phyloP scores from a whole-genome alignment of 2,329 filamentous ascomycete species.

The Clonostachys rosea region DNA sequence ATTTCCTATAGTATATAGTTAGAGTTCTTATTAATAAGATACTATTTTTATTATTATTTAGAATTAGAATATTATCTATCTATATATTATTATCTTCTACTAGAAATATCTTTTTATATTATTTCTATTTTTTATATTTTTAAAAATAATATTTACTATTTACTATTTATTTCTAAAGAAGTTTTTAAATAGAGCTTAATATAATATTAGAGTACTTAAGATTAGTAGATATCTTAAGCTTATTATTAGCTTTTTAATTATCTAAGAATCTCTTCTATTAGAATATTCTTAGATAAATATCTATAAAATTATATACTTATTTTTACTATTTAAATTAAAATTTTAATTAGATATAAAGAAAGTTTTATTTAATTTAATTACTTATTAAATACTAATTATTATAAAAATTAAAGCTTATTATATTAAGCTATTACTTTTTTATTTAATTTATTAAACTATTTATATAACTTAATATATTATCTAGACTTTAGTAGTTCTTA shows the following conservation, averaged over 20 bases:
- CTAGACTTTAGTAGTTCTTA: too few relatives aligned
- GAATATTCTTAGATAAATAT: not conserved
- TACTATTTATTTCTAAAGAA: not conserved
- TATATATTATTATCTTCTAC: too few relatives aligned
- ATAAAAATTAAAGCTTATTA: not conserved
- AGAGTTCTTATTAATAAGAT: not conserved
- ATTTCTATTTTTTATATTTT: not conserved
- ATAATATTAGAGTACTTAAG: not conserved
- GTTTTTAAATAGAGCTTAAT: not conserved
- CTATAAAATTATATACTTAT: not conserved
- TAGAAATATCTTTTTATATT: too few relatives aligned
- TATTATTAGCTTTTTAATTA: not conserved
- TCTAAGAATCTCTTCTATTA: not conserved
- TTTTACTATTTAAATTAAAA: not conserved
- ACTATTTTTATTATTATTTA: not conserved
- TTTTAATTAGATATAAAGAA: not conserved
- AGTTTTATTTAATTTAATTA: not conserved
- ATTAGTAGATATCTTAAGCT: not conserved
- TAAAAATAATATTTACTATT: not conserved
- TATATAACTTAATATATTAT: too few relatives aligned
- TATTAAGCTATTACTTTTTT: not conserved
- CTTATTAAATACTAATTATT: not conserved
- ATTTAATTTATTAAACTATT: not conserved
- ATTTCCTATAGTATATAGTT: not conserved
- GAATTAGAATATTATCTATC: too few relatives aligned